Evolutionary conservation across 2,329 filamentous ascomycete species (phyloP), one percentile per base, ranked within the genome.

Genomic region (Lecanicillium sp.): DNA sequence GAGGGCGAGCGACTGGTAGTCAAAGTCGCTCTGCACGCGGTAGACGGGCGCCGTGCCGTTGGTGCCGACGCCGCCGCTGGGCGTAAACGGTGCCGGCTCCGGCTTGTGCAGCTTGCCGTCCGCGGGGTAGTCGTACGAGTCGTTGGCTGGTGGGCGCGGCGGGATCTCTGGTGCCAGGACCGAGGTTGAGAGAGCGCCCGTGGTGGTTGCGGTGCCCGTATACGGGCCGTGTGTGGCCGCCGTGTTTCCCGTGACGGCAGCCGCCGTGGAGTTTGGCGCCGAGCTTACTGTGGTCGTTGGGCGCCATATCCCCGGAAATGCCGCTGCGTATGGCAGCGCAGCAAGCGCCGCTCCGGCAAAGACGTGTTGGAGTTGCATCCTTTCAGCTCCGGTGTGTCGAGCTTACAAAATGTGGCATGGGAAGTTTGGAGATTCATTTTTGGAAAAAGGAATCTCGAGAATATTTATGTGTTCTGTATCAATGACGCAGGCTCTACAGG

Each of bases 11-110:
- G 86, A 90, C 62, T 91, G 76, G 61, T 84, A 93, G 64, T 93
- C 88, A 60, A 90, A 93, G 59, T 94, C 88, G 54, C 83, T 87
- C 58, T 87, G 75, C 0, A 87, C 82, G 52, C 84, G 81, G 65
- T 91, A 91, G 1, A 89, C 79, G 2, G 87, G 87, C 36, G 36
- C 36, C 1, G 80, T 78, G n/a, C 86, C 86, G 51, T 91, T 90
- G 36, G 86, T 90, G 2, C 86, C 87, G 1, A 85, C 65, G 11
- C 88, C 88, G 49, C 87, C 86, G 30, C 72, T 77, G 0, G 87
- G 88, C 0, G 75, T 78, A 66, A 84, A 91, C 0, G 86, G 86
- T 1, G 81, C 81, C 1, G 87, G 86, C 63, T 87, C 67, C 2
- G 78, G 70, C n/a, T 78, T 68, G 48, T 86, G 78, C 1, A 90